Conservation (phyloP, 2,329 filamentous ascomycete species). For the Arthrobotrys megalospora region DNA sequence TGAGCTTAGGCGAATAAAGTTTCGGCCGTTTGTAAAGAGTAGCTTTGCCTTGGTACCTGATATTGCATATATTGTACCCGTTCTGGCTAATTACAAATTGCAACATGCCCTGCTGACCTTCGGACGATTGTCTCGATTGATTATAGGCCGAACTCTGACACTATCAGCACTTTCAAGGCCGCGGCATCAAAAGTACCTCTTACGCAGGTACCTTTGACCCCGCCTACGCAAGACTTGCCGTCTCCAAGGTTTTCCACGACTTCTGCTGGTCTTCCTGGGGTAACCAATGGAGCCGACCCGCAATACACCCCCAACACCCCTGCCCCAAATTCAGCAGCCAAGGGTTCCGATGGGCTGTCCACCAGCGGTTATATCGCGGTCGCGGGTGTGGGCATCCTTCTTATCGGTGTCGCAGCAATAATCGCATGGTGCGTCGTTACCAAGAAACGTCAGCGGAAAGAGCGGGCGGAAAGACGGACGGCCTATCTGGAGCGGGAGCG, state of each 20-base stretch:
- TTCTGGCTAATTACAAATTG: constrained; percentile 52
- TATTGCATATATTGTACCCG: constrained; percentile 49
- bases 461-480: constrained; percentile 24
- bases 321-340: constrained; percentile 14
- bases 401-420: constrained; percentile 41
- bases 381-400: constrained; percentile 45
- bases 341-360: constrained; percentile 32
- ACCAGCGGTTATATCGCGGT: constrained; percentile 58
- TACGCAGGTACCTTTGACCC: constrained; percentile 45
- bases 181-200: constrained; percentile 49
- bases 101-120: constrained; percentile 45
- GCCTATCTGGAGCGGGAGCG: constrained; percentile 43
- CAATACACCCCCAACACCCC: constrained; percentile 38
- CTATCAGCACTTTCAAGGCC: constrained; percentile 47
- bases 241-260: constrained; percentile 53
- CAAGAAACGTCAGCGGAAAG: constrained; percentile 32
- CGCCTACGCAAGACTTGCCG: constrained; percentile 50
- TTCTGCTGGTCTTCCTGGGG: constrained; percentile 13
- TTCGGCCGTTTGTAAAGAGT: constrained; percentile 8
- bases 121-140: constrained; percentile 21
- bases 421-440: constrained; percentile 39
- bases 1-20: constrained; percentile 31
- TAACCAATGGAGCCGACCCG: constrained; percentile 27
- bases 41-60: constrained; percentile 36
- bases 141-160: constrained; percentile 46